Evolutionary conservation across 2,329 filamentous ascomycete species (phyloP), one percentile per base, ranked within the genome.

Genomic region (Cytospora schulzeri): DNA sequence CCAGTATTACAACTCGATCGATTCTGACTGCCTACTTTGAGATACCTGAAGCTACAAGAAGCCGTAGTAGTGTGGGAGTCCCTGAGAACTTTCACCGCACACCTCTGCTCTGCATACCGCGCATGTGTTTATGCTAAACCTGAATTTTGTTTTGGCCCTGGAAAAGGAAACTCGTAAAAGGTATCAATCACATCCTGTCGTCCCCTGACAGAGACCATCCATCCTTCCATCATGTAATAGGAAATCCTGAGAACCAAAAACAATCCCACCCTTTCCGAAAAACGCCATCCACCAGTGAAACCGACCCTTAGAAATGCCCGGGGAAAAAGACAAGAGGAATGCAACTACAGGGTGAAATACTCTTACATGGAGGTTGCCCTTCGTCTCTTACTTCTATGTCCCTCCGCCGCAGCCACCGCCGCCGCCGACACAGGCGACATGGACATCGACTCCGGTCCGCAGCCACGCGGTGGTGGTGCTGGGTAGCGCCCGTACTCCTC

Each of bases 311-410:
- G 28, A 35, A 58, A 57, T 54, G 53, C 28, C 29, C 33, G 17
- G 19, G 41, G 33, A 50, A 54, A 17, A 33, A 17, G 6, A n/a
- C 19, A 41, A 9, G 11, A 15, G 28, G 24, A 19, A 22, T 8
- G 31, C 28, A n/a, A 55, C 48, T 28, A 51, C 29, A 17, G 12
- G 24, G 4, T 7, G 29, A 50, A 0, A 31, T 56, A 48, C 50
- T 58, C 55, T 69, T 72, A 79, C 71, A 77, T 73, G 8, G 77
- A 80, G 52, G 75, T 77, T 28, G 77, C 78, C 66, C 79, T 74
- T 53, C 77, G 68, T 68, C 77, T 75, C 72, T 80, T 82, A 63
- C 75, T 75, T 66, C 76, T 71, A 53, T 72, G 69, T 22, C 72
- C 62, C 12, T 54, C 60, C 22, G 56, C 45, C 28, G 33, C 12